Base-by-base conservation (phyloP, 106 monocot species). In the Dendrobium catenatum region DNA sequence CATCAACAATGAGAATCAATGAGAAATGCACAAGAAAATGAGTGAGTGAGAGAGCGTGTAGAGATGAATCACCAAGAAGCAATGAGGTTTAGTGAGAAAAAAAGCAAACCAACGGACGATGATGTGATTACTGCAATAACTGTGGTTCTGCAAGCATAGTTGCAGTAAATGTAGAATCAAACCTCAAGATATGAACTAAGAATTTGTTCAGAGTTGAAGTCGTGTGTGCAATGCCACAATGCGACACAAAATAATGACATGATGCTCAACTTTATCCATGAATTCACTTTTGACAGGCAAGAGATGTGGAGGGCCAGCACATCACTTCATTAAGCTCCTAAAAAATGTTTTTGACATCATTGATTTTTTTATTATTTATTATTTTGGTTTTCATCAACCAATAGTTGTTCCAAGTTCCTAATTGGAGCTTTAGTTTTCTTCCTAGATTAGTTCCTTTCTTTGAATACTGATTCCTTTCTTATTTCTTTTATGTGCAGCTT, bases 401-500 rank as follows among this genome's bases (percentile, higher is more conserved):
- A 13, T 76, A 76, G 42, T 51, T n/a, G 43, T 43, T 74, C 20
- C 43, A 74, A 74, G 17, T 74, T 44, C 7, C 20, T 74, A 6
- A 49, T 16, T 70, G 70, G 11, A 37, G 9, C 37, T 33, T 70
- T 15, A 70, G 33, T 27, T 15, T 13, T 68, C 27, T 29, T 6
- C 9, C 13, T 68, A 27, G 22, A 68, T 68, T 6, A 18, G 73
- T 73, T 74, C 19, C 18, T 74, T 74, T 74, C n/a, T 44, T n/a
- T 72, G 9, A 20, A 27, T 83, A 46, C 18, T 86, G 55, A 41
- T 80, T 80, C 15, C 24, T 51, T 49, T 58, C 2, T 76, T 74
- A 44, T 15, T 44, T 86, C 40, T 85, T 86, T 20, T 37, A 5
- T 77, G 56, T 86, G 49, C 92, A 98, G 98, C 79, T 98, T 70